These are phyloP conservation scores for Naganishia onofrii DNA, from an alignment of 768 basidiomycete species.

Conservation along the genomic window DNA sequence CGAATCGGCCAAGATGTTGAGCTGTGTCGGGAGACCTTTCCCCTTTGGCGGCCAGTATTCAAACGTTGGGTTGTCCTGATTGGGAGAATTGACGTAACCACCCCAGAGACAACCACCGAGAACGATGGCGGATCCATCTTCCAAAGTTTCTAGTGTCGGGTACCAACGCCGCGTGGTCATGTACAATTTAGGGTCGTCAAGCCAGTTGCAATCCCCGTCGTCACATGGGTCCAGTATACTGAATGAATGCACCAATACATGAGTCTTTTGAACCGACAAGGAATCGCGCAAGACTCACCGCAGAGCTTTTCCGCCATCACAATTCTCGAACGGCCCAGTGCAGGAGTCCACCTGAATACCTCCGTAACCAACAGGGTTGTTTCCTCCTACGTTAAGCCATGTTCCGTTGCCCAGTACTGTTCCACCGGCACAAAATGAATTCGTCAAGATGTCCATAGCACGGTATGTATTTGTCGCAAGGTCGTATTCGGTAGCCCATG, in stretches of 20 bases:
- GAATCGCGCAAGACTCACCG: constrained; percentile 28
- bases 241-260: neutral
- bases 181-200: constrained; percentile 46
- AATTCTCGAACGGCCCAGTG: constrained; percentile 43
- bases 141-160: constrained; percentile 47
- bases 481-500: constrained; percentile 60
- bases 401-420: constrained; percentile 71
- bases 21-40: constrained; percentile 40
- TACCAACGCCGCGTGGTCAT: constrained; percentile 52
- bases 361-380: constrained; percentile 54
- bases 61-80: constrained; percentile 52
- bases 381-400: constrained; percentile 76
- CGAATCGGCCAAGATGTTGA: constrained; percentile 46
- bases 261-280: neutral
- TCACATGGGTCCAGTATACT: constrained; percentile 21
- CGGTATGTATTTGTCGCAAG: constrained; percentile 61
- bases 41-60: constrained; percentile 52
- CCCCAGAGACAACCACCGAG: constrained; percentile 56
- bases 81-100: constrained; percentile 50
- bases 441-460: constrained; percentile 74
- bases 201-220: constrained; percentile 43
- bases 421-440: constrained; percentile 76
- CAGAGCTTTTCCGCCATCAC: constrained; percentile 52
- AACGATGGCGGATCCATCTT: constrained; percentile 53
- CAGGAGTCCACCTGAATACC: constrained; percentile 16